Evolutionary conservation across 805 yeast genomes (phyloP).

Genomic region (Cyberlindnera mississippiensis): DNA sequence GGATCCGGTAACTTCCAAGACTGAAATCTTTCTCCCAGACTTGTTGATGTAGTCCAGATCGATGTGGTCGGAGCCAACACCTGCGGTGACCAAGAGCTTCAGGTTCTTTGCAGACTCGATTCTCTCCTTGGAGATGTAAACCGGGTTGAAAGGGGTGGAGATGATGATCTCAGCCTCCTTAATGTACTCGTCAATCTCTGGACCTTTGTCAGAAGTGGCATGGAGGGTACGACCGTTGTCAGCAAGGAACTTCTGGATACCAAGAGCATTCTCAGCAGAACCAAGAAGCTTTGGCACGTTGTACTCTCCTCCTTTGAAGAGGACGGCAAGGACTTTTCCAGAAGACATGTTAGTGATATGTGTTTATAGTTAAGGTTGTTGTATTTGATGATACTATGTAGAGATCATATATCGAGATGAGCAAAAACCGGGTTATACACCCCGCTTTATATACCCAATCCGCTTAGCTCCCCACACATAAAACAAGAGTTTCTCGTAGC

Average conservation of each 20-base stretch:
- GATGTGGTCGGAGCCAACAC: slow-evolving; percentile 81
- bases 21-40: slow-evolving; percentile 58
- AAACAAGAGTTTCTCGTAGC: neutral
- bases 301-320: slow-evolving; percentile 30
- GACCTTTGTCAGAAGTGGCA: slow-evolving; percentile 66
- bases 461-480: too few relatives aligned
- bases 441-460: too few relatives aligned
- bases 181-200: slow-evolving; percentile 60
- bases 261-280: slow-evolving; percentile 71
- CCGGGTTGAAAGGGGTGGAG: slow-evolving; percentile 83
- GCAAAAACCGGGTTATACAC: too few relatives aligned
- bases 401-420: too few relatives aligned
- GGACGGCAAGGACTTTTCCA: slow-evolving; percentile 26
- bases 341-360: slow-evolving; percentile 7
- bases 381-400: too few relatives aligned
- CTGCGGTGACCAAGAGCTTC: slow-evolving; percentile 72
- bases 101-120: slow-evolving; percentile 66
- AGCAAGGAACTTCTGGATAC: slow-evolving; percentile 61
- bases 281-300: slow-evolving; percentile 52
- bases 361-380: neutral
- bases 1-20: slow-evolving; percentile 78
- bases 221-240: slow-evolving; percentile 62
- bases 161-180: slow-evolving; percentile 73
- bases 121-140: slow-evolving; percentile 64
- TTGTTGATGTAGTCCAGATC: slow-evolving; percentile 62